These are phyloP conservation scores for Bipolaris cookei DNA, from an alignment of 2,329 filamentous ascomycete species.

Conservation along the genomic window DNA sequence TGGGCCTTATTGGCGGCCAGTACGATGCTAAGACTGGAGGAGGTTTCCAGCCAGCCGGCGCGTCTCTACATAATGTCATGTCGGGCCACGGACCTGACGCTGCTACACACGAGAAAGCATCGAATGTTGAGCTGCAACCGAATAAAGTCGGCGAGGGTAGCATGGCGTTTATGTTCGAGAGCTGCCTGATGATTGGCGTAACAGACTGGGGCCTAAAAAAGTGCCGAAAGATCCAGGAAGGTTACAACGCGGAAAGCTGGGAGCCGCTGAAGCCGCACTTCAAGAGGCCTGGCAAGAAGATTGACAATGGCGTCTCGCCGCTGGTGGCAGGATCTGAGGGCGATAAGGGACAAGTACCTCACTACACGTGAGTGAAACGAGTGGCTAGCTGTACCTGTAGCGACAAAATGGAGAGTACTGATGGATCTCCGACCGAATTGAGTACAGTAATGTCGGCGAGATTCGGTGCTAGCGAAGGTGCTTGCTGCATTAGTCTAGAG, in stretches of 20 bases:
- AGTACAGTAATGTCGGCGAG: conserved; percentile 3
- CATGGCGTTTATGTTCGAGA: conserved; percentile 73
- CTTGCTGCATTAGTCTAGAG: conserved; percentile 9
- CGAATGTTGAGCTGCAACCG: conserved; percentile 61
- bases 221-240: conserved; percentile 72
- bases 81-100: conserved; percentile 71
- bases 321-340: conserved; percentile 24
- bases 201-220: conserved; percentile 74
- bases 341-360: conserved; percentile 34
- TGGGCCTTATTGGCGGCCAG: conserved; percentile 67
- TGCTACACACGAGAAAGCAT: conserved; percentile 64
- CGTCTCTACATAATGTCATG: conserved; percentile 75
- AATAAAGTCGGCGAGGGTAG: conserved; percentile 67
- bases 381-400: conserved; percentile 15
- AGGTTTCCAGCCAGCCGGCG: conserved; percentile 68
- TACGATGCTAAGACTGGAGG: conserved; percentile 66
- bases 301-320: conserved; percentile 33
- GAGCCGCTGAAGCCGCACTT: conserved; percentile 59
- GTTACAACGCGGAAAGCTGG: conserved; percentile 85
- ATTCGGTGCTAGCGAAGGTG: conserved; percentile 5
- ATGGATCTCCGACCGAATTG: not conserved
- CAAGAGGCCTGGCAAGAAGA: conserved; percentile 37
- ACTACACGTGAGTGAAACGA: conserved; percentile 27
- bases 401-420: not conserved
- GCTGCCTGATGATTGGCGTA: conserved; percentile 71